Evolutionary conservation across 1,284 basidiomycete genomes (phyloP).

Genomic region (Psilocybe mexicana): DNA sequence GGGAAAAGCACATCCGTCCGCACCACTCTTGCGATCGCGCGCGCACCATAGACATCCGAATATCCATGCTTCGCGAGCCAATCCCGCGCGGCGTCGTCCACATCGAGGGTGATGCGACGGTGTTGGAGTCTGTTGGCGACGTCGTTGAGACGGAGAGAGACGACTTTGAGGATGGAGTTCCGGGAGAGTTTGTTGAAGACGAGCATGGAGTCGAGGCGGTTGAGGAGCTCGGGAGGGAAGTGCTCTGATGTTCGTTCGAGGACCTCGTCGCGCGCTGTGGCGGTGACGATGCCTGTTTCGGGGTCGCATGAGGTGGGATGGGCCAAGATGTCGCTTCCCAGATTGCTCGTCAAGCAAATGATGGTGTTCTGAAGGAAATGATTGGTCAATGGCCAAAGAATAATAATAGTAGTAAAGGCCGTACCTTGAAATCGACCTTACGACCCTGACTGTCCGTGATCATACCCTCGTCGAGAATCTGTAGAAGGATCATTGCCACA

Average conservation of each 20-base stretch:
- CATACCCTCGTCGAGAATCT: constrained; percentile 90
- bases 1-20: constrained; percentile 78
- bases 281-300: constrained; percentile 65
- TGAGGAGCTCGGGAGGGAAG: constrained; percentile 91
- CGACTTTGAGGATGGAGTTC: constrained; percentile 74
- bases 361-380: constrained; percentile 68
- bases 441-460: constrained; percentile 84
- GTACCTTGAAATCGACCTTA: constrained; percentile 79
- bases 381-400: background rate
- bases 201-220: constrained; percentile 84
- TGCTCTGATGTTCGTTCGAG: constrained; percentile 73
- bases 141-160: constrained; percentile 74
- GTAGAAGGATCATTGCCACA: constrained; percentile 88
- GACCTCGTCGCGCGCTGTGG: constrained; percentile 68
- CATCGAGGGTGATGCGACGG: constrained; percentile 72
- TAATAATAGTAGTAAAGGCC: background rate
- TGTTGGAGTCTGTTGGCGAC: constrained; percentile 67
- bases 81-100: constrained; percentile 61
- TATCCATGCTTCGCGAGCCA: constrained; percentile 86
- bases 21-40: constrained; percentile 82
- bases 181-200: constrained; percentile 90
- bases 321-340: constrained; percentile 76
- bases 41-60: constrained; percentile 84
- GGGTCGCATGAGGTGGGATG: constrained; percentile 63
- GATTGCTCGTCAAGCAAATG: constrained; percentile 67